Percentiles rank a stretch among this genome's conserved stretches.
Evolutionary conservation across 352 stramenopile species (phyloP).

Genomic region (Pythium guiyangense): DNA sequence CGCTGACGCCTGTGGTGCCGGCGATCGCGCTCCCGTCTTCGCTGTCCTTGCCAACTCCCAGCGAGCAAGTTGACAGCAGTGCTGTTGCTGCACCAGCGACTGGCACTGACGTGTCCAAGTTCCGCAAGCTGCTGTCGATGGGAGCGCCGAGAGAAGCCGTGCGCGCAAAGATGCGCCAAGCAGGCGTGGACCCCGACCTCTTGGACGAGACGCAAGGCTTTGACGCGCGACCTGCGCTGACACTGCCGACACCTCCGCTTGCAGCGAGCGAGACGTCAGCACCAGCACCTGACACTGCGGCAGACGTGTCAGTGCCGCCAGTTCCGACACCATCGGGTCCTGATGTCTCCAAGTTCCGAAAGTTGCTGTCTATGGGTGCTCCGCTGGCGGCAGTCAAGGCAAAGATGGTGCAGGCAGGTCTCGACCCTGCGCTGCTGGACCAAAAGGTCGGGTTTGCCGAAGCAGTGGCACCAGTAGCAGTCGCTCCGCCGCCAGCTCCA

Average conservation of each 20-base stretch:
- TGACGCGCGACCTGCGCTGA: conserved; percentile 52
- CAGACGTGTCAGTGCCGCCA: neutral
- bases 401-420: conserved; percentile 58
- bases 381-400: conserved; percentile 50
- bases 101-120: conserved; percentile 51
- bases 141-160: conserved; percentile 70
- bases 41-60: no score
- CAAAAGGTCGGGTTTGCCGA: conserved; percentile 11
- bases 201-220: conserved; percentile 41
- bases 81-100: neutral
- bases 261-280: neutral
- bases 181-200: conserved; percentile 47
- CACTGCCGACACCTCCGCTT: neutral
- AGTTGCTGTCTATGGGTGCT: conserved; percentile 60
- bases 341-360: conserved; percentile 57
- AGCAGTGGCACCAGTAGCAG: neutral
- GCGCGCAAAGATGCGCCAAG: conserved; percentile 66
- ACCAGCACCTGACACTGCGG: neutral
- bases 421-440: conserved; percentile 48
- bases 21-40: conserved; percentile 1
- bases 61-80: neutral
- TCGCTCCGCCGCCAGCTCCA: neutral
- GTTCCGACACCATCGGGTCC: conserved; percentile 6
- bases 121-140: conserved; percentile 92
- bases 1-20: conserved; percentile 12